Percentiles rank a stretch among this genome's conserved stretches.
These are phyloP conservation scores for Debaryomyces sp. DNA, from an alignment of 1,139 yeast genomes.

Conservation along the genomic window DNA sequence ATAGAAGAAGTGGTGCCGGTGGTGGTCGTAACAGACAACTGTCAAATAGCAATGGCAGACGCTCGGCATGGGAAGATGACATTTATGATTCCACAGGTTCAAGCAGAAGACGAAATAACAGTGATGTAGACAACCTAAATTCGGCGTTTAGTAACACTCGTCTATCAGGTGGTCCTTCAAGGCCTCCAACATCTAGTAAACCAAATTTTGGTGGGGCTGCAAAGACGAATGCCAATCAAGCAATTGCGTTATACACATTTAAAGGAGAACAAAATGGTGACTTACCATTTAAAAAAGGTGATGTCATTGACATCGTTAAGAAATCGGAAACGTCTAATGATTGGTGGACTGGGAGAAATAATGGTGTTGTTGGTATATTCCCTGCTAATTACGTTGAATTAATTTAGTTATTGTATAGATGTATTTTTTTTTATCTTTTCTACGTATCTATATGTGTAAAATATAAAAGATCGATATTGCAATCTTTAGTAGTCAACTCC, in stretches of 20 bases:
- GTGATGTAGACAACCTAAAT: constrained; percentile 40
- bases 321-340: constrained; percentile 88
- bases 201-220: constrained; percentile 53
- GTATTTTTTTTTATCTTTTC: neutral
- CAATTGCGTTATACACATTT: constrained; percentile 85
- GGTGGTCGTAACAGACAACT: constrained; percentile 21
- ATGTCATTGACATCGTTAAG: constrained; percentile 81
- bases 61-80: constrained; percentile 81
- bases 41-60: constrained; percentile 18
- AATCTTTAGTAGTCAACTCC: neutral
- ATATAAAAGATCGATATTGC: neutral
- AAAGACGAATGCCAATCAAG: constrained; percentile 64
- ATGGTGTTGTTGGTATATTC: constrained; percentile 86
- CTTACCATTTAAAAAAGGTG: constrained; percentile 90
- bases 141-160: constrained; percentile 35
- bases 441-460: neutral
- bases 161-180: constrained; percentile 33
- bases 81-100: constrained; percentile 58
- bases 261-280: constrained; percentile 93
- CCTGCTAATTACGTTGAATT: constrained; percentile 96
- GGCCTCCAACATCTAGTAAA: constrained; percentile 49
- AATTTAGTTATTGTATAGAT: constrained; percentile 39
- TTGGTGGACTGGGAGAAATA: constrained; percentile 97
- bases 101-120: constrained; percentile 31
- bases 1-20: constrained; percentile 18